A percentile compares a stretch with the other conserved stretches of the same genome.
phyloP scores from a whole-genome alignment of 257 asterid species.

The Euphrasia confusa region DNA sequence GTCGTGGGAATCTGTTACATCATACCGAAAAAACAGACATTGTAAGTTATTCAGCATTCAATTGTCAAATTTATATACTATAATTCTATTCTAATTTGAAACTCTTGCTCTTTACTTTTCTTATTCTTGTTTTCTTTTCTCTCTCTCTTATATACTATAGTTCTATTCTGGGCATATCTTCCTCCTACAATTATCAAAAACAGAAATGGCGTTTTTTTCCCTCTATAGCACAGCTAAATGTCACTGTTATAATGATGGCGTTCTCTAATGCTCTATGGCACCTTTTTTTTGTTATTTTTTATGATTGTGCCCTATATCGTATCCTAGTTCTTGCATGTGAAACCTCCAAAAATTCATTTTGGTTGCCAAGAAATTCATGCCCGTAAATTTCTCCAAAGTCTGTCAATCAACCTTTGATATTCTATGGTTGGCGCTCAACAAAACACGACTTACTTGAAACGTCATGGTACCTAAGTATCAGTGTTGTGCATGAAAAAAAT shows the following conservation, averaged over 20 bases:
- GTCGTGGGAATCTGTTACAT: conserved; percentile 64
- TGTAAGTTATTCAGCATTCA: conserved; percentile 50
- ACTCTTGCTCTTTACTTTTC: not conserved
- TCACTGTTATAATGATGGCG: too few relatives aligned
- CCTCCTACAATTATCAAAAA: conserved; percentile 2
- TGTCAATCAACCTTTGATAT: not conserved
- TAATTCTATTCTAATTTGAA: not conserved
- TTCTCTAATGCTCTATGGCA: too few relatives aligned
- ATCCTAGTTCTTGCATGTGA: not conserved
- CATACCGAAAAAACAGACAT: conserved; percentile 30
- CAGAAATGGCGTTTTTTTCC: not conserved
- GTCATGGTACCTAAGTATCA: conserved; percentile 6
- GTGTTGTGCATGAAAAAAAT: conserved; percentile 17
- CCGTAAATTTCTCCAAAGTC: not conserved
- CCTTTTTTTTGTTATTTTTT: too few relatives aligned
- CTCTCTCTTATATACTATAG: not conserved
- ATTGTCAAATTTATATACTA: not conserved
- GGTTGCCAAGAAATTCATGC: not conserved
- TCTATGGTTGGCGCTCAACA: conserved; percentile 1
- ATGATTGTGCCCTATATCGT: not conserved
- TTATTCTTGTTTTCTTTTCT: not conserved
- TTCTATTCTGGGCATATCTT: not conserved
- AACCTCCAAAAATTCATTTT: not conserved
- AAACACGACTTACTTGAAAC: conserved; percentile 8
- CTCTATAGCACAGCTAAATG: not conserved